Conservation (phyloP, 2,329 filamentous ascomycete species). For the Clathrospora elynae region DNA sequence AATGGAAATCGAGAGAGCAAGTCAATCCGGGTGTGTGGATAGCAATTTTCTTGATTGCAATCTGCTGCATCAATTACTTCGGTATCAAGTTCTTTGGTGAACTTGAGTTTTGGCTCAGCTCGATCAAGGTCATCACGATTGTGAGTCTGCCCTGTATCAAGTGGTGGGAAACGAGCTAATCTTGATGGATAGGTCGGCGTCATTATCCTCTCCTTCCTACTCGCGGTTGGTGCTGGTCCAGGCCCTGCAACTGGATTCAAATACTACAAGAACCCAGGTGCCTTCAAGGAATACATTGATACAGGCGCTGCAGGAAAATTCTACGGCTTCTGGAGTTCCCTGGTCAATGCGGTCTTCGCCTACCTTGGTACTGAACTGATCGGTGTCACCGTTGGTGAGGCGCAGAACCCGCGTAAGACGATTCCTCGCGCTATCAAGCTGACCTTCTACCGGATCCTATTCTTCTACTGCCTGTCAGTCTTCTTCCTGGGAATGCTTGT, state of each 20-base stretch:
- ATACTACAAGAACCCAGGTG: slow-evolving; percentile 53
- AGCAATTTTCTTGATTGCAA: slow-evolving; percentile 58
- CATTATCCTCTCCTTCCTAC: slow-evolving; percentile 52
- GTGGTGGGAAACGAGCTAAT: neutral
- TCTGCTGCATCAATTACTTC: slow-evolving; percentile 54
- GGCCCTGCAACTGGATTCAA: slow-evolving; percentile 51
- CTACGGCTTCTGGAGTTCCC: slow-evolving; percentile 65
- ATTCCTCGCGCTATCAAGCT: slow-evolving; percentile 79
- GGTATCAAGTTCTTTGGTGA: slow-evolving; percentile 64
- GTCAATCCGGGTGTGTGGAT: slow-evolving; percentile 83
- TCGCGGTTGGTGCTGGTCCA: slow-evolving; percentile 52
- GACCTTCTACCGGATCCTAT: slow-evolving; percentile 79
- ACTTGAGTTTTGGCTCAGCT: slow-evolving; percentile 57
- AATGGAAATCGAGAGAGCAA: slow-evolving; percentile 68
- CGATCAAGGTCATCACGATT: slow-evolving; percentile 54
- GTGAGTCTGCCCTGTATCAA: slow-evolving; percentile 13
- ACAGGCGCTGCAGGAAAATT: slow-evolving; percentile 48
- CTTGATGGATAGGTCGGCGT: slow-evolving; percentile 45
- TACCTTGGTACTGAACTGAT: slow-evolving; percentile 75
- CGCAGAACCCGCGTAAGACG: slow-evolving; percentile 76
- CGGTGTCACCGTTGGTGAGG: slow-evolving; percentile 78
- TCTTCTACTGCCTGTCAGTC: slow-evolving; percentile 78
- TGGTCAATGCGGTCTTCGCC: slow-evolving; percentile 78
- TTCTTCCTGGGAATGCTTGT: slow-evolving; percentile 78
- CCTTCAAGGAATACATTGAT: slow-evolving; percentile 50